phyloP scores from a whole-genome alignment of 306 rosid genomes.

The Acacia crassicarpa region DNA sequence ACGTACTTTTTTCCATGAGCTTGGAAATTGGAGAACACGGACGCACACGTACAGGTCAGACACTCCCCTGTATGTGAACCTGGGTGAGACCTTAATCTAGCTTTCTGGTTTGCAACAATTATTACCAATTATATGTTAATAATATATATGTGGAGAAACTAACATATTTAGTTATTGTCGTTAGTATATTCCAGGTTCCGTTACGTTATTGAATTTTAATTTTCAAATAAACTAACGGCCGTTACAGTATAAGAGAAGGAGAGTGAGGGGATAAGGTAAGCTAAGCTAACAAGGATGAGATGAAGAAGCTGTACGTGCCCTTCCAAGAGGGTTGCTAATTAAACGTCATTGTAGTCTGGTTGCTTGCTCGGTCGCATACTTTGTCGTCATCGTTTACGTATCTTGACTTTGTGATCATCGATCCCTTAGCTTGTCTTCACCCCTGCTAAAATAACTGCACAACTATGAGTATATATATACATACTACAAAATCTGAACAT shows the following conservation, averaged over 20 bases:
- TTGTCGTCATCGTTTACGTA: constrained; percentile 42
- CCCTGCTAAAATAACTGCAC: constrained; percentile 22
- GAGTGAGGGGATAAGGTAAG: neutral
- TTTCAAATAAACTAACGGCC: neutral
- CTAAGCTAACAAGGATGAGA: constrained; percentile 28
- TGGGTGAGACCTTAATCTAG: too few relatives aligned
- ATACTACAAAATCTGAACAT: constrained; percentile 22
- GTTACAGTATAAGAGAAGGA: too few relatives aligned
- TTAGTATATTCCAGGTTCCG: neutral
- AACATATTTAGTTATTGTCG: constrained; percentile 27
- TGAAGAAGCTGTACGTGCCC: neutral
- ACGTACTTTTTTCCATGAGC: neutral
- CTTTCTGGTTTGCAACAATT: neutral
- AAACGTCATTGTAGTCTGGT: constrained; percentile 46
- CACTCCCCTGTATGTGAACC: neutral
- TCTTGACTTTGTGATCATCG: constrained; percentile 48
- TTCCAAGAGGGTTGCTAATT: constrained; percentile 22
- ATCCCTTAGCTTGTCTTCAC: constrained; percentile 35
- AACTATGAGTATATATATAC: neutral
- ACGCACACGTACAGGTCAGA: too few relatives aligned
- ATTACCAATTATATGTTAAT: too few relatives aligned
- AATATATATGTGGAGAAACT: neutral
- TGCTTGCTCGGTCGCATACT: constrained; percentile 33
- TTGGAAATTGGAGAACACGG: neutral
- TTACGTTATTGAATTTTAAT: neutral